Evolutionary conservation across 345 rosid genomes (phyloP).

Genomic region (Citrus glauca): DNA sequence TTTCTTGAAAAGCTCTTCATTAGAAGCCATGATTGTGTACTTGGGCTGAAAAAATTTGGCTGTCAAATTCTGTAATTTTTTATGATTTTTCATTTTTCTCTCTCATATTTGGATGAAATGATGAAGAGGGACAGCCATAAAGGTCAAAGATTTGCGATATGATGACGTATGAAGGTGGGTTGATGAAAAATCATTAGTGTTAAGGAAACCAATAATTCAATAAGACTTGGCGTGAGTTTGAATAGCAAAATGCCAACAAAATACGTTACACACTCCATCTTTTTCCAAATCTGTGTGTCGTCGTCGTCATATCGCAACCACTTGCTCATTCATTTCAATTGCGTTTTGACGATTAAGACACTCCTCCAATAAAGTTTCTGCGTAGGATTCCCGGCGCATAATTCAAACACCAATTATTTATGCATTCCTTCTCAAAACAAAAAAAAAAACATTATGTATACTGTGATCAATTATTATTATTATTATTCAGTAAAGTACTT

Average conservation of each 20-base stretch:
- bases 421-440: too few species aligned
- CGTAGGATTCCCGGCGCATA: background rate
- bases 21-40: background rate
- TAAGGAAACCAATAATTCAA: slow-evolving; percentile 16
- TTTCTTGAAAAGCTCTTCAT: background rate
- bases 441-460: too few species aligned
- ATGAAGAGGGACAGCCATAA: background rate
- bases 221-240: slow-evolving; percentile 27
- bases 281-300: background rate
- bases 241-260: slow-evolving; percentile 18
- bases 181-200: background rate
- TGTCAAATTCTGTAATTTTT: background rate
- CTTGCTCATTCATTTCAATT: background rate
- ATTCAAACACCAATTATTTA: background rate
- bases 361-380: background rate
- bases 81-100: background rate
- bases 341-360: background rate
- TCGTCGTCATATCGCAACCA: background rate
- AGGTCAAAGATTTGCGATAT: background rate
- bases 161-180: background rate
- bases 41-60: background rate
- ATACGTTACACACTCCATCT: background rate
- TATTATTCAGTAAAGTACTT: too few species aligned
- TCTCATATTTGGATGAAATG: background rate
- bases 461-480: too few species aligned